These are phyloP conservation scores for Carex scoparia DNA, from an alignment of 176 grass and related monocot species.

Conservation along the genomic window DNA sequence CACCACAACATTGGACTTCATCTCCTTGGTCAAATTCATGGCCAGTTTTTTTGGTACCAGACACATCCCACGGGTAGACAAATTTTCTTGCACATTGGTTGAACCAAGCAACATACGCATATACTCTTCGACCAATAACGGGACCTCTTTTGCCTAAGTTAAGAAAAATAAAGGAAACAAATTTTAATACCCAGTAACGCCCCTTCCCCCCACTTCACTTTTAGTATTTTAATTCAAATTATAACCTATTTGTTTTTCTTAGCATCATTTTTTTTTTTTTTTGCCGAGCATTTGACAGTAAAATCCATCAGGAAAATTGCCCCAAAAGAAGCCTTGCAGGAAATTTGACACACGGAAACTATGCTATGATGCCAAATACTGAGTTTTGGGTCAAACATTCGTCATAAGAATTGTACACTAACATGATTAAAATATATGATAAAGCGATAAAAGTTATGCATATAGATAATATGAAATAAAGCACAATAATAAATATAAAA, in stretches of 20 bases:
- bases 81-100: conserved; percentile 38
- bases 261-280: neutral
- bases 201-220: neutral
- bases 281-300: neutral
- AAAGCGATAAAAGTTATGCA: neutral
- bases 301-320: neutral
- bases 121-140: conserved; percentile 18
- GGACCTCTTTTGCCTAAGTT: conserved; percentile 20
- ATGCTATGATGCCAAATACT: neutral
- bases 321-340: neutral
- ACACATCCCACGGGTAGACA: conserved; percentile 52
- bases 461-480: conserved; percentile 5
- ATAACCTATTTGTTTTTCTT: neutral
- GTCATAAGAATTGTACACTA: neutral
- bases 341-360: neutral
- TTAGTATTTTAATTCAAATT: neutral
- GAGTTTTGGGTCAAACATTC: neutral
- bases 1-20: conserved; percentile 40
- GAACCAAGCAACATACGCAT: conserved; percentile 43
- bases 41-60: conserved; percentile 45
- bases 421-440: neutral
- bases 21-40: conserved; percentile 34
- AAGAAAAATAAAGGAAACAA: neutral
- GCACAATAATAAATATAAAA: neutral
- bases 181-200: neutral